Base-by-base conservation (phyloP, 1,139 yeast genomes). In the Zhuliangozyma parablackwelliae region DNA sequence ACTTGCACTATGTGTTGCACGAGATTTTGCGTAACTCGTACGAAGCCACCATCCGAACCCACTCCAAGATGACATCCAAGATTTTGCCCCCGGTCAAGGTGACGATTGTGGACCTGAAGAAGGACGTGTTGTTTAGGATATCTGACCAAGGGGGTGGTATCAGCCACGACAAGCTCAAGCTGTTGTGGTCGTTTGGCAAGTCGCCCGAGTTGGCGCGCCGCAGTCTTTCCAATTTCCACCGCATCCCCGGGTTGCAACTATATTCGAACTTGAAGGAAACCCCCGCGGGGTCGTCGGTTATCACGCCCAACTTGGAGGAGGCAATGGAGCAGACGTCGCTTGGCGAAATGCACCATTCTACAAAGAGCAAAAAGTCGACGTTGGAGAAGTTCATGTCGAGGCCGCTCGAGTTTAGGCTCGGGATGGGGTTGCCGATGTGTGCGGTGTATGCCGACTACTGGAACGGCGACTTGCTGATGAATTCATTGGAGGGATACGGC, bases 131-230 rank as follows among this genome's bases (percentile, higher is more conserved):
- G 5, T 83, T 90, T 55, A 71, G 96, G 37, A 78, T 90, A 35
- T 82, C 94, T 4, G 98, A 90, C 57, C 82, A 78, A 47, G 97
- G 96, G 6, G 97, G 97, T 16, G 98, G 97, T 2, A 65, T 86
- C 27, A 67, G 74, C 10, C 74, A 74, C 35, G 78, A 75, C 28
- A 69, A 77, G 31, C 62, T 83, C 28, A 65, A 70, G 8, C 74
- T 80, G 37, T 69, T 89, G 8, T 90, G 96, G 96, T 84, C 95
- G 0, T 90, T 90, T 63, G 85, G 86, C 6, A 84, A 82, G 53
- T 69, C 72, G 21, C 80, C 86, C 1, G 72, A 68, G 33, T 51
- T 71, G 21, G 86, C 92, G 0, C 59, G 74, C 35, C 61, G 66
- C 37, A 75, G 82, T 23, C 59, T 83, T 32, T 64, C 75, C 16